phyloP scores from a whole-genome alignment of 2,329 filamentous ascomycete species.

The Colletotrichum tanaceti region DNA sequence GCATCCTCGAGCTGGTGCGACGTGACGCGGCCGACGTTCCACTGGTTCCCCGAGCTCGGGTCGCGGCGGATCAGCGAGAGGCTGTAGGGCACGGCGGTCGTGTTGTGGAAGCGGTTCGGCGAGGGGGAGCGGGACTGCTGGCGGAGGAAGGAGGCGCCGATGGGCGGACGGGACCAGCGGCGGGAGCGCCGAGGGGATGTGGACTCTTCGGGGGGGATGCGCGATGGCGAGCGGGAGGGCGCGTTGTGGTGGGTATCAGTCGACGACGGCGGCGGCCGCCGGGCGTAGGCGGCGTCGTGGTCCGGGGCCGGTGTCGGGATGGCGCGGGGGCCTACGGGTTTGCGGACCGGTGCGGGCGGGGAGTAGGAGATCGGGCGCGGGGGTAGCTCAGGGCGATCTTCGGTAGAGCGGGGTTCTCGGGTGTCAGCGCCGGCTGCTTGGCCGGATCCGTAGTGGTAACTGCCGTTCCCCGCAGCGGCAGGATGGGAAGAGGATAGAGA shows the following conservation, averaged over 20 bases:
- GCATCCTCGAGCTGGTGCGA: constrained; percentile 62
- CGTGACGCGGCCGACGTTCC: constrained; percentile 78
- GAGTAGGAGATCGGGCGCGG: constrained; percentile 33
- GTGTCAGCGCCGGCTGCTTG: constrained; percentile 1
- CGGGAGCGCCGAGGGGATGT: constrained; percentile 7
- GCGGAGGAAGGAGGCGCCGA: constrained; percentile 13
- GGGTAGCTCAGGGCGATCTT: constrained; percentile 26
- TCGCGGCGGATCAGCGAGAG: constrained; percentile 79
- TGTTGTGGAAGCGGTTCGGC: constrained; percentile 50
- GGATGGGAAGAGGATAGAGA: constrained; percentile 13
- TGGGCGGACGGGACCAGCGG: constrained; percentile 21
- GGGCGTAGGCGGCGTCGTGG: constrained; percentile 2
- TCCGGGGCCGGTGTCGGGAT: constrained; percentile 24
- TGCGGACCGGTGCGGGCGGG: constrained; percentile 30
- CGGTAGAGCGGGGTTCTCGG: constrained; percentile 2
- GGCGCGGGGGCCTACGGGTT: constrained; percentile 34
- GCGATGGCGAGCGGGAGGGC: constrained; percentile 21
- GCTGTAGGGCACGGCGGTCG: constrained; percentile 60
- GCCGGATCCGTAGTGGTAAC: constrained; percentile 19
- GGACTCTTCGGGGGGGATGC: constrained; percentile 10
- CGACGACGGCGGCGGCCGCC: no score
- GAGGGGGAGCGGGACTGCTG: constrained; percentile 49
- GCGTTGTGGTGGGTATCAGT: constrained; percentile 8
- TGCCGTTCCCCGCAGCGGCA: constrained; percentile 18
- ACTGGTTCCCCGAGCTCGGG: constrained; percentile 74